A percentile compares a stretch with the other conserved stretches of the same genome.
phyloP scores from a whole-genome alignment of 1,139 yeast species.

The Nakaseomyces glabratus region DNA sequence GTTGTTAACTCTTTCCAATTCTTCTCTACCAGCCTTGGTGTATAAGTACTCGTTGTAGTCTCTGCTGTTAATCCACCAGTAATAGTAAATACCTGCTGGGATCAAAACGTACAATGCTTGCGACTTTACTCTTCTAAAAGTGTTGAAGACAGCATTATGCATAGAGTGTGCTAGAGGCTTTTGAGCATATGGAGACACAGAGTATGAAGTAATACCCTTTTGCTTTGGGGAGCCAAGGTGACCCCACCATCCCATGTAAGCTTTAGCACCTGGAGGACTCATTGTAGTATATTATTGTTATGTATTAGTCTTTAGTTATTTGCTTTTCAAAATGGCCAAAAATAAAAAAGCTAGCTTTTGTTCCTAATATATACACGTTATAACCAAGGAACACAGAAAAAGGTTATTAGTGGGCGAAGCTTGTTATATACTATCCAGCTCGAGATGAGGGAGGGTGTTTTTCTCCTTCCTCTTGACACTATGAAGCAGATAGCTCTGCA shows the following conservation, averaged over 20 bases:
- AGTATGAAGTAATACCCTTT: slow-evolving; percentile 74
- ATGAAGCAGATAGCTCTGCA: no score
- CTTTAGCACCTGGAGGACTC: slow-evolving; percentile 65
- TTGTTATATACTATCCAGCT: no score
- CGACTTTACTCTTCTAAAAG: slow-evolving; percentile 85
- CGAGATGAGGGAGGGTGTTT: no score
- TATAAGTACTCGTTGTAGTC: slow-evolving; percentile 90
- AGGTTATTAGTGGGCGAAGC: no score
- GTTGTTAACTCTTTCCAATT: slow-evolving; percentile 63
- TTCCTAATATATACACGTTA: no score
- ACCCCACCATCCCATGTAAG: slow-evolving; percentile 99
- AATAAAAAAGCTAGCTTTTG: not conserved
- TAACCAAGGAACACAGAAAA: no score
- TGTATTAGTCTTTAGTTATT: not conserved
- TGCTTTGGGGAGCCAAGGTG: slow-evolving; percentile 74
- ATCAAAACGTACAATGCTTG: slow-evolving; percentile 71
- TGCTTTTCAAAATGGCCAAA: not conserved
- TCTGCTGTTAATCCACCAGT: slow-evolving; percentile 79
- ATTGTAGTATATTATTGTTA: slow-evolving; percentile 17
- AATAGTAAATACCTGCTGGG: slow-evolving; percentile 78
- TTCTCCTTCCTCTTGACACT: no score
- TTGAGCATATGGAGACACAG: slow-evolving; percentile 91
- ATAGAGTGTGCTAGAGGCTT: slow-evolving; percentile 82
- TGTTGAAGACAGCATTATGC: slow-evolving; percentile 83
- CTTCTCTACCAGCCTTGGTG: slow-evolving; percentile 97